phyloP scores from a whole-genome alignment of 805 yeast genomes.

The Clavispora asparagi region DNA sequence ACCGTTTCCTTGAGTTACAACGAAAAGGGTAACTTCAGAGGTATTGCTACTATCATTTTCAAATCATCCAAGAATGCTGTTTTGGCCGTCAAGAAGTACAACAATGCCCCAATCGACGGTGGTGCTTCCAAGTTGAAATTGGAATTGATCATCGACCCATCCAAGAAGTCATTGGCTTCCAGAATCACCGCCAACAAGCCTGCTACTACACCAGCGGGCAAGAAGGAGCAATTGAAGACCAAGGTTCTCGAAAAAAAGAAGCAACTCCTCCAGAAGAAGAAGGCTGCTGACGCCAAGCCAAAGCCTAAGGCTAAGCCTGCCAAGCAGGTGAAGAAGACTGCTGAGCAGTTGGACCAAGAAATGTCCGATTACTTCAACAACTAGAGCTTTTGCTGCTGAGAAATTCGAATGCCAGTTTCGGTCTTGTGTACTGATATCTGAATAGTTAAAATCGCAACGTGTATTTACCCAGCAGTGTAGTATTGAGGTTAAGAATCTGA shows the following conservation, averaged over 20 bases:
- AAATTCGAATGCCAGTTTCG: background rate
- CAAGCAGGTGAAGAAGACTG: conserved; percentile 57
- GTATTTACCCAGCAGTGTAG: background rate
- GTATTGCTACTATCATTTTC: conserved; percentile 85
- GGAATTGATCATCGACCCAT: conserved; percentile 84
- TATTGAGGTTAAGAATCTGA: too few relatives aligned
- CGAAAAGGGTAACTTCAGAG: conserved; percentile 84
- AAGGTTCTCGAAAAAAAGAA: conserved; percentile 18
- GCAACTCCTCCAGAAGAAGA: conserved; percentile 28
- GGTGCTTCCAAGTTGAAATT: conserved; percentile 72
- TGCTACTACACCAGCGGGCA: conserved; percentile 12
- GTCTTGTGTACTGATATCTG: background rate
- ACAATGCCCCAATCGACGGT: conserved; percentile 90
- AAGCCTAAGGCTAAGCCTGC: conserved; percentile 35
- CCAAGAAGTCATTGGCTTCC: conserved; percentile 64
- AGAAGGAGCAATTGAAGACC: conserved; percentile 22
- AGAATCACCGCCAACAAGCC: conserved; percentile 56
- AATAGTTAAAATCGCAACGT: background rate
- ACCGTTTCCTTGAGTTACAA: conserved; percentile 72
- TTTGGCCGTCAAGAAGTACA: conserved; percentile 75
- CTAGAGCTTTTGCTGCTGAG: conserved; percentile 2
- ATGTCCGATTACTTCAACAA: conserved; percentile 90
- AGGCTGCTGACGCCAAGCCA: conserved; percentile 19
- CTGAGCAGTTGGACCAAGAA: conserved; percentile 94
- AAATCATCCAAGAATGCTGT: conserved; percentile 63